These are phyloP conservation scores for Stagonosporopsis chrysanthemi DNA, from an alignment of 2,329 filamentous ascomycete genomes.

Conservation along the genomic window DNA sequence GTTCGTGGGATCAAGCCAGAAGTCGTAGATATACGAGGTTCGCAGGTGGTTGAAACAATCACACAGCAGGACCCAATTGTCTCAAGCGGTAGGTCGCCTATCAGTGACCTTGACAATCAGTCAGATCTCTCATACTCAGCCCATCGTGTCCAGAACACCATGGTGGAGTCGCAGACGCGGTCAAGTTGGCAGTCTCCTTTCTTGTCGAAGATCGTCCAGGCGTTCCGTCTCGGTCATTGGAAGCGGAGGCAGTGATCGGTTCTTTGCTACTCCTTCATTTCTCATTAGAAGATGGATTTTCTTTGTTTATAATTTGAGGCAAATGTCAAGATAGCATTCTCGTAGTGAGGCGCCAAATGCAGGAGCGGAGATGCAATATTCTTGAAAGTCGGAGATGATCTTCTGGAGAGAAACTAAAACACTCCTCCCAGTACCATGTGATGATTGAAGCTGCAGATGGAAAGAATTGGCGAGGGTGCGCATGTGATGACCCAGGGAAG, in stretches of 20 bases:
- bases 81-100: not conserved
- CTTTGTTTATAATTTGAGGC: not conserved
- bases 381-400: too few relatives aligned
- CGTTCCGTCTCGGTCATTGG: not conserved
- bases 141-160: not conserved
- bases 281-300: too few relatives aligned
- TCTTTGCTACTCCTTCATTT: not conserved
- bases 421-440: too few relatives aligned
- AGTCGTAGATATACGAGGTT: conserved; percentile 1
- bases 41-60: not conserved
- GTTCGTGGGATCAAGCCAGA: conserved; percentile 2
- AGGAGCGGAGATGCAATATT: not conserved
- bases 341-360: not conserved
- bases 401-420: not conserved
- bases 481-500: not conserved
- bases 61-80: not conserved
- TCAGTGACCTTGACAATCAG: not conserved
- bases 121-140: not conserved
- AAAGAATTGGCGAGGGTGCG: not conserved
- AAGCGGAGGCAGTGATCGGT: not conserved
- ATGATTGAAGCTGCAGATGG: not conserved
- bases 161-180: not conserved
- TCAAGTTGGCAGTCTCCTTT: not conserved
- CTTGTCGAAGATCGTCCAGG: not conserved
- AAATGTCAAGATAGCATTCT: not conserved